phyloP scores from a whole-genome alignment of 805 yeast genomes.

The Zygosaccharomyces siamensis region DNA sequence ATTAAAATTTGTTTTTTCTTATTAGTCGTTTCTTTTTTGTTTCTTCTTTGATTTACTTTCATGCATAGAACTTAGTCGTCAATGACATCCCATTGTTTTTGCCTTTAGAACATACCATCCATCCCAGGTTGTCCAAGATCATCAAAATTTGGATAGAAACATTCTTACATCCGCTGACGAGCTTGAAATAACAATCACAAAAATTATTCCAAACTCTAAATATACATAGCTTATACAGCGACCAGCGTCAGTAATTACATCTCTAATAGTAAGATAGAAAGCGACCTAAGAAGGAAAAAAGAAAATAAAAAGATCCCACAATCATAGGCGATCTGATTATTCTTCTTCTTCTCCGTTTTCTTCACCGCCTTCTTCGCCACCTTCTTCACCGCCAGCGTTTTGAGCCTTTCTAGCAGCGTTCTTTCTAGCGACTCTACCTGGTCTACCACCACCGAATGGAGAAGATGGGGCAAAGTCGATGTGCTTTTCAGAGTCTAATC shows the following conservation, averaged over 20 bases:
- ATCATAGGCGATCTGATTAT: slow-evolving; percentile 40
- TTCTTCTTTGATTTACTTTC: not conserved
- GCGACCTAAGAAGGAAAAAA: not conserved
- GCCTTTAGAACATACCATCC: not conserved
- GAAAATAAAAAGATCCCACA: slow-evolving; percentile 4
- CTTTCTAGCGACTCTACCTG: slow-evolving; percentile 99
- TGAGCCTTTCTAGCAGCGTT: slow-evolving; percentile 51
- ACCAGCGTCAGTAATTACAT: slow-evolving; percentile 6
- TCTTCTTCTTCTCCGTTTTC: slow-evolving; percentile 69
- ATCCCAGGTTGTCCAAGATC: not conserved
- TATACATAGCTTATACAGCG: slow-evolving; percentile 12
- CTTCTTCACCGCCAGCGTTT: slow-evolving; percentile 49
- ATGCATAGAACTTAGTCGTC: not conserved
- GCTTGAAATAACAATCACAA: not conserved
- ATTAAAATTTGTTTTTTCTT: not conserved
- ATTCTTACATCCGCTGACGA: slow-evolving; percentile 4
- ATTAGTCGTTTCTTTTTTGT: not conserved
- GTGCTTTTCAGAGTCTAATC: slow-evolving; percentile 99
- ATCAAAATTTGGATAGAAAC: not conserved
- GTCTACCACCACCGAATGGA: slow-evolving; percentile 99
- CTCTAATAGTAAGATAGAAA: not conserved
- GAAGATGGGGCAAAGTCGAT: slow-evolving; percentile 98
- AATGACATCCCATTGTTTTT: not conserved
- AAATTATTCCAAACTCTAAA: slow-evolving; percentile 6
- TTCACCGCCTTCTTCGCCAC: slow-evolving; percentile 66